Evolutionary conservation across 164 flowering plant species (phyloP).

Genomic region (Vitis amurensis): DNA sequence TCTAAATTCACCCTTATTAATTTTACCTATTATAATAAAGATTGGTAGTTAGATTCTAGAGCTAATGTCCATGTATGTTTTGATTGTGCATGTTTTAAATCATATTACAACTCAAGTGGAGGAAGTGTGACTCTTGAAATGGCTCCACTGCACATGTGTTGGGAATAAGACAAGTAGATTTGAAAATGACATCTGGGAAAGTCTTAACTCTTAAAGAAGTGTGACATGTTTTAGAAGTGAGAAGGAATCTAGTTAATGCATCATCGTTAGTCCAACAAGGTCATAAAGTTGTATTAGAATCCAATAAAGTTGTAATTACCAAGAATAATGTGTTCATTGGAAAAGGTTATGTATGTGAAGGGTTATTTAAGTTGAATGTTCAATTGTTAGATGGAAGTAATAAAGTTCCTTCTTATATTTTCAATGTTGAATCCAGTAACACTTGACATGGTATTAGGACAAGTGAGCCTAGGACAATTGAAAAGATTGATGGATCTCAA

Average conservation of each 20-base stretch:
- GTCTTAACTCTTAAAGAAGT: not conserved
- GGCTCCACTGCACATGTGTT: not conserved
- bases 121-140: slow-evolving; percentile 1
- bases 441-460: slow-evolving; percentile 4
- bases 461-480: not conserved
- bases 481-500: not conserved
- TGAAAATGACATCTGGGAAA: slow-evolving; percentile 4
- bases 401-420: not conserved
- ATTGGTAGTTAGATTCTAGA: slow-evolving; percentile 10
- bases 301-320: not conserved
- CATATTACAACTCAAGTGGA: not conserved
- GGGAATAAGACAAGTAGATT: slow-evolving; percentile 3
- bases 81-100: not conserved
- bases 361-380: slow-evolving; percentile 1
- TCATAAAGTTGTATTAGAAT: slow-evolving; percentile 4
- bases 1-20: not conserved
- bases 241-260: slow-evolving; percentile 6
- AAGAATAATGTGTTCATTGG: slow-evolving; percentile 12
- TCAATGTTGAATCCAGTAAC: not conserved
- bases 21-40: not conserved
- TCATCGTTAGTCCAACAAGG: slow-evolving; percentile 2
- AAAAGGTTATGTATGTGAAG: slow-evolving; percentile 9
- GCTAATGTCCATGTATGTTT: slow-evolving; percentile 11
- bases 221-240: not conserved
- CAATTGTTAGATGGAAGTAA: not conserved